Conservation (phyloP, 164 flowering plant genomes). For the Nymphaea thermarum region DNA sequence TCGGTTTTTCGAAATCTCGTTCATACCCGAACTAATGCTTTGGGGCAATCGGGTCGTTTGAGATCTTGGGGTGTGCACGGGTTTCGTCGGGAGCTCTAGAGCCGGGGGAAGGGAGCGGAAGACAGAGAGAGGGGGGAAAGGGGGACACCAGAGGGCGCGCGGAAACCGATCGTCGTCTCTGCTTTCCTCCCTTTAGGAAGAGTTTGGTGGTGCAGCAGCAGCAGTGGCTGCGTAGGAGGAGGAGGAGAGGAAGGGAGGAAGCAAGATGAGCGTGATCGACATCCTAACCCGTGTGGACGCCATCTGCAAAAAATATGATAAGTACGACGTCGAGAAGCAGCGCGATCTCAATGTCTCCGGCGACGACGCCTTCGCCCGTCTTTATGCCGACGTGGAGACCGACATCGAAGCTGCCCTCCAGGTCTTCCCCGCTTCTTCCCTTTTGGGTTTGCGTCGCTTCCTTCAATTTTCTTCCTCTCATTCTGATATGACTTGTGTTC, state of each 20-base stretch:
- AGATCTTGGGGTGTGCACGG: no score
- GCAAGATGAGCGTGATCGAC: slow-evolving; percentile 72
- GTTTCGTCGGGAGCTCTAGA: no score
- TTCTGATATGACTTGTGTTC: background rate
- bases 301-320: slow-evolving; percentile 83
- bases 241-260: background rate
- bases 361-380: slow-evolving; percentile 84
- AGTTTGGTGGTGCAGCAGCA: no score
- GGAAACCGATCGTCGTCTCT: no score
- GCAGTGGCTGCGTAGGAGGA: no score
- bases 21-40: no score
- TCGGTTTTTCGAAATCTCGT: no score
- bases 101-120: no score
- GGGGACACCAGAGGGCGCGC: no score
- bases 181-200: no score
- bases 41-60: no score
- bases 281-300: slow-evolving; percentile 65
- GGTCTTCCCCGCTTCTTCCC: slow-evolving; percentile 16
- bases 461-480: slow-evolving; percentile 4
- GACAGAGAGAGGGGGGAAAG: no score
- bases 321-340: slow-evolving; percentile 80
- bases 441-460: background rate
- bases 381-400: slow-evolving; percentile 53
- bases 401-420: slow-evolving; percentile 65
- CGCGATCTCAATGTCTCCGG: slow-evolving; percentile 48